Evolutionary conservation across 2,329 filamentous ascomycete species (phyloP).

Genomic region (Cordyceps fumosorosea): DNA sequence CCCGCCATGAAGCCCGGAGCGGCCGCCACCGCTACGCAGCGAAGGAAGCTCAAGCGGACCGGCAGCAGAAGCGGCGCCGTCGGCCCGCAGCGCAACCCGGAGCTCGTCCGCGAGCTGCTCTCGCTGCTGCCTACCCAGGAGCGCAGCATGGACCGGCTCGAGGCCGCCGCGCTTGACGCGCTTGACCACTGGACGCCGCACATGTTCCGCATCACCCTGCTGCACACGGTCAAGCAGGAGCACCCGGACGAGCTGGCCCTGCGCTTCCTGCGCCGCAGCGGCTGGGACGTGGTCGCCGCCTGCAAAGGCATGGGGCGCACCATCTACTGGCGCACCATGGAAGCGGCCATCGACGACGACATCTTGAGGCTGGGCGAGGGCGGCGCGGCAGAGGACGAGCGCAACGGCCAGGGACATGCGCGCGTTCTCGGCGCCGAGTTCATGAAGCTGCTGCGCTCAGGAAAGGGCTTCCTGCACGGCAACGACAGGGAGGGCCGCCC

Average conservation of each 20-base stretch:
- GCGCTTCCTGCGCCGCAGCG: slow-evolving; percentile 70
- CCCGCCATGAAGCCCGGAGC: slow-evolving; percentile 19
- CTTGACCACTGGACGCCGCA: slow-evolving; percentile 67
- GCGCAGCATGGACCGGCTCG: slow-evolving; percentile 83
- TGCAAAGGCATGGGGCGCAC: slow-evolving; percentile 85
- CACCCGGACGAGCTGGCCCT: slow-evolving; percentile 74
- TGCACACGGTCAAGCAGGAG: slow-evolving; percentile 86
- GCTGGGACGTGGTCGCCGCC: slow-evolving; percentile 85
- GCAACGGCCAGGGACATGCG: slow-evolving; percentile 44
- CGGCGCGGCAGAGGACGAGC: slow-evolving; percentile 51
- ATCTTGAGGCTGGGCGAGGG: slow-evolving; percentile 68
- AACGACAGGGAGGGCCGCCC: slow-evolving; percentile 71
- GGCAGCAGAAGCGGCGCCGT: slow-evolving; percentile 37
- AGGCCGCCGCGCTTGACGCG: slow-evolving; percentile 71
- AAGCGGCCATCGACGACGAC: slow-evolving; percentile 78
- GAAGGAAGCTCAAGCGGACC: slow-evolving; percentile 45
- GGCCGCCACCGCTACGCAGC: not conserved
- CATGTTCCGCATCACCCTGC: slow-evolving; percentile 67
- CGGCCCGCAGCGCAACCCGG: slow-evolving; percentile 33
- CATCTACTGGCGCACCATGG: slow-evolving; percentile 74
- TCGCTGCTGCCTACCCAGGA: slow-evolving; percentile 39
- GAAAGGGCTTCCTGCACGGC: slow-evolving; percentile 83
- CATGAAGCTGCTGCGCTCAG: slow-evolving; percentile 70
- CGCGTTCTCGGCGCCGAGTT: slow-evolving; percentile 68
- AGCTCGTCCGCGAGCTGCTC: slow-evolving; percentile 25